Base-by-base conservation (phyloP, 192 early-diverging fungal species). In the Phlyctochytrium planicorne region DNA sequence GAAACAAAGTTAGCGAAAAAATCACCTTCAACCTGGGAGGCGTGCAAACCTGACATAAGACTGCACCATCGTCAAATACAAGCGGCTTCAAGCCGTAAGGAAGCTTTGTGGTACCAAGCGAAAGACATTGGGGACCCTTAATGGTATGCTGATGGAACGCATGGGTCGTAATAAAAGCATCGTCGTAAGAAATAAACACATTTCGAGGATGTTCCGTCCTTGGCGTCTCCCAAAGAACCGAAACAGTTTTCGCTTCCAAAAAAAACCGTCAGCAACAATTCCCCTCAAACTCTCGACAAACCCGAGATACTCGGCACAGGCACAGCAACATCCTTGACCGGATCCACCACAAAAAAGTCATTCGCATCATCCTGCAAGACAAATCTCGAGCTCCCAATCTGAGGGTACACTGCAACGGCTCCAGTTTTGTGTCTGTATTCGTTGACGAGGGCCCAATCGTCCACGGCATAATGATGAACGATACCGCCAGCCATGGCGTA, bases 21-120 rank as follows among this genome's bases (percentile, higher is more conserved):
- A 29, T 25, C 24, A 59, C 0, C 59, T 33, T 62, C 1, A 29
- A 0, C 23, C 16, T 25, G 2, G 30, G 12, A 27, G 31, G 24
- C 2, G 17, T 35, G 16, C 34, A 16, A 64, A 83, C 82, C 70
- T 82, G 82, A 56, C 82, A 82, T n/a, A 74, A 59, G 10, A 85
- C 53, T 1, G 65, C 66, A 17, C 79, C 79, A 30, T 68, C 61
- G 30, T 59, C 24, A 27, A 82, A 57, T 31, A 79, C 30, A 2
- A 84, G 36, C 20, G 82, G 82, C 34, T 67, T 84, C 47, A 72
- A 63, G 3, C 82, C 82, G 72, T 76, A 79, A 1, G 82, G 73
- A 3, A 84, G 63, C 65, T 79, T 79, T 0, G 82, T 82, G 0
- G 70, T 60, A 2, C 77, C 75, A 16, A 84, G 55, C 2, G 70